Base-by-base conservation (phyloP, 2,329 filamentous ascomycete species). In the Botrytis galanthina region DNA sequence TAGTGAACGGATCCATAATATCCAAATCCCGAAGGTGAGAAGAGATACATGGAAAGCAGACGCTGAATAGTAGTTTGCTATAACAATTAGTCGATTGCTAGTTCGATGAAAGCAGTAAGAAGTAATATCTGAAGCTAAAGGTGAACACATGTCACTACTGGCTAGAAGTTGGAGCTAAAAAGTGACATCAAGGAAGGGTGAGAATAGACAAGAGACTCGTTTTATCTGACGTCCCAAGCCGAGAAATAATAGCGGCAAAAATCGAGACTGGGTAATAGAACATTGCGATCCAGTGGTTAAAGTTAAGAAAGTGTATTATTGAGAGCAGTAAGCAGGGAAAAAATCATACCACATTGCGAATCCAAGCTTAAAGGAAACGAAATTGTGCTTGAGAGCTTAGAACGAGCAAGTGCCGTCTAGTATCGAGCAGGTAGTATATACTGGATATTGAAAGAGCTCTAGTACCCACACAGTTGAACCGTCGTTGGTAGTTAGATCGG, bases 41-140 rank as follows among this genome's bases (percentile, higher is more conserved):
- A 22, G 29, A 22, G 29, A 32, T 4, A 0, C 2, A 22, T 59
- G 18, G 57, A 35, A 59, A 0, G 3, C 20, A 32, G 29, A 32
- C 20, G 29, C 16, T 59, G 54, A 59, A 16, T 32, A 20, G 3
- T 32, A 5, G 54, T 26, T 54, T 26, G 26, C 2, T 54, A 54
- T n/a, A n/a, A 16, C 5, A n/a, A 54, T 54, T 0, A 16, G 0
- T 16, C 6, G 1, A 26, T 14, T 0, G 10, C 0, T 4, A n/a
- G 48, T 1, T 51, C 10, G n/a, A 57, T 18, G 0, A 6, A 57
- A 2, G 6, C n/a, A 57, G n/a, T 8, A 57, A 57, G 12, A 16
- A 29, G n/a, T 57, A 8, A 9, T 57, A 4, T 29, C 14, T 14
- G 29, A 20, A 59, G 54, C 18, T 9, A 29, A 59, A 32, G 18